Conservation (phyloP, 768 basidiomycete species). For the Mycena indigotica region DNA sequence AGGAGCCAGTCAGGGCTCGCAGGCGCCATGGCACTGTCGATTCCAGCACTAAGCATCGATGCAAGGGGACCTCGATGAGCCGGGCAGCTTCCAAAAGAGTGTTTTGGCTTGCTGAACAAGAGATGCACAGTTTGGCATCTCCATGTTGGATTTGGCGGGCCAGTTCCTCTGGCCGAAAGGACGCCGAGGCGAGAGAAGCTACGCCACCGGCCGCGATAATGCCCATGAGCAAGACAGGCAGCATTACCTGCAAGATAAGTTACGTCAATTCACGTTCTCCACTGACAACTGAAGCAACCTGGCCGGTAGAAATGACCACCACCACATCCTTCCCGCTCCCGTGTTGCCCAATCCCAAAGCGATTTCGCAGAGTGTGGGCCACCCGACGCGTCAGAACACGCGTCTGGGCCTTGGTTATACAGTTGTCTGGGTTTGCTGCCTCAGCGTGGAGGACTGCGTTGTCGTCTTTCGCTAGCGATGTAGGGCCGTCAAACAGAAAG, state of each 20-base stretch:
- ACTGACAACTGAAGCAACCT: neutral
- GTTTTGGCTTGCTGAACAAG: conserved; percentile 1
- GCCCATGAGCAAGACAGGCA: conserved; percentile 15
- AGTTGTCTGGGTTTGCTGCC: conserved; percentile 8
- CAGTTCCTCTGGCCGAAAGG: conserved; percentile 11
- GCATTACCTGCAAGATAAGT: conserved; percentile 7
- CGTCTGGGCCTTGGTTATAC: conserved; percentile 12
- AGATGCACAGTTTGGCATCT: conserved; percentile 15
- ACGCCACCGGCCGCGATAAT: conserved; percentile 20
- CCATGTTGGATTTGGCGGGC: conserved; percentile 12
- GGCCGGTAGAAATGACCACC: conserved; percentile 13
- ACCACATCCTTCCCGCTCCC: conserved; percentile 17
- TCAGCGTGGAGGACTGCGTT: conserved; percentile 17
- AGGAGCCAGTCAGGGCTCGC: conserved; percentile 5
- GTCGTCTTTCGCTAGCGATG: neutral
- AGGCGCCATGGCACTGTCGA: conserved; percentile 6
- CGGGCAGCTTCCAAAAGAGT: conserved; percentile 2
- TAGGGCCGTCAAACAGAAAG: conserved; percentile 10
- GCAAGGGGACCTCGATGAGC: conserved; percentile 6
- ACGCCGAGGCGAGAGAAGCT: conserved; percentile 10
- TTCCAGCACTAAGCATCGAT: conserved; percentile 13
- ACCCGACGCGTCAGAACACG: conserved; percentile 14
- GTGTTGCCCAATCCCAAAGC: conserved; percentile 9
- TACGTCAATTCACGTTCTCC: neutral
- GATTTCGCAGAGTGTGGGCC: conserved; percentile 15